Conservation (phyloP, 2,329 filamentous ascomycete genomes). For the Ceratocystis destructans region DNA sequence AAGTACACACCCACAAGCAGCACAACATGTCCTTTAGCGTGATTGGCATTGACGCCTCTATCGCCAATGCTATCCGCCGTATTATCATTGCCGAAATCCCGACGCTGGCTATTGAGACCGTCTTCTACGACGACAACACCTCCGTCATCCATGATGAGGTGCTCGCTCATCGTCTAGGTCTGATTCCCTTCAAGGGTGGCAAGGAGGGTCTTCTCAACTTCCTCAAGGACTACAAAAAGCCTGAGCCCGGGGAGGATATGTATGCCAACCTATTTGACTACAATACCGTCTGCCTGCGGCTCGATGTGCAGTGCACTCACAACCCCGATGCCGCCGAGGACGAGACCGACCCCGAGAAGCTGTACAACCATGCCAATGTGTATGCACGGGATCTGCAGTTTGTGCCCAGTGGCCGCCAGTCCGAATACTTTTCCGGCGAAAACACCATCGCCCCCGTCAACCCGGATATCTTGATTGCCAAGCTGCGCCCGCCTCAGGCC, state of each 20-base stretch:
- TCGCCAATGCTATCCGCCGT: conserved; percentile 94
- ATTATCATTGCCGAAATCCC: conserved; percentile 92
- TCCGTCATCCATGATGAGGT: conserved; percentile 98
- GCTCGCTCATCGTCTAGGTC: conserved; percentile 73
- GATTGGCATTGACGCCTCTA: conserved; percentile 76
- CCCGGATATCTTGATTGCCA: conserved; percentile 86
- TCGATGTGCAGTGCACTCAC: conserved; percentile 68
- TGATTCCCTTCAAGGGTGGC: conserved; percentile 76
- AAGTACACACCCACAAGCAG: conserved; percentile 72
- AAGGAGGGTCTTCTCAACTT: conserved; percentile 61
- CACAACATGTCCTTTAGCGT: conserved; percentile 79
- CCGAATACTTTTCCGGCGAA: conserved; percentile 52
- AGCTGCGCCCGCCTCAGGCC: conserved; percentile 79
- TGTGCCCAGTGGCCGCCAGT: conserved; percentile 60
- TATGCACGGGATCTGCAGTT: conserved; percentile 70
- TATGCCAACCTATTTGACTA: conserved; percentile 55
- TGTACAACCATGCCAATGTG: conserved; percentile 74
- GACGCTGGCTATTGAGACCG: conserved; percentile 82
- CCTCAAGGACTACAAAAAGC: conserved; percentile 70
- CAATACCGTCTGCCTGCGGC: conserved; percentile 71
- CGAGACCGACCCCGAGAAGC: conserved; percentile 68
- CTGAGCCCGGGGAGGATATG: conserved; percentile 46
- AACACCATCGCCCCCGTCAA: conserved; percentile 63
- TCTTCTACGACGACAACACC: conserved; percentile 92
- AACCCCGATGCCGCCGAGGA: conserved; percentile 56